A percentile compares a stretch with the other conserved stretches of the same genome.
phyloP scores from a whole-genome alignment of 2,329 filamentous ascomycete species.

The Nectriaceae sp. region DNA sequence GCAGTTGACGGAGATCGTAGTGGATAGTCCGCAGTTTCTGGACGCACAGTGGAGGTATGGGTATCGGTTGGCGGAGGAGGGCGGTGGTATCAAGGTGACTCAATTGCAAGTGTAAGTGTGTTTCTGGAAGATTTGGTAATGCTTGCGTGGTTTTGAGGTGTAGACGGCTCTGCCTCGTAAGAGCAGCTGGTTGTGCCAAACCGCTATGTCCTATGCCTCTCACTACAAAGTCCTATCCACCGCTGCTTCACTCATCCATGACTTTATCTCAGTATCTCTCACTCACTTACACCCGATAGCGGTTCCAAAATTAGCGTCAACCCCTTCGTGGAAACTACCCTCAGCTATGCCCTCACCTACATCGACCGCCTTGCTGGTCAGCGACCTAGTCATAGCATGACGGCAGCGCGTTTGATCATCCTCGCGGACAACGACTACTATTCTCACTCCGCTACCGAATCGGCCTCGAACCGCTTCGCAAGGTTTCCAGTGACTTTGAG shows the following conservation, averaged over 20 bases:
- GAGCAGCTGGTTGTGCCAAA: too few relatives aligned
- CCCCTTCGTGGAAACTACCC: constrained; percentile 88
- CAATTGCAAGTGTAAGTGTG: constrained; percentile 74
- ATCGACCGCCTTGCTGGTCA: constrained; percentile 51
- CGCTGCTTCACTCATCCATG: not conserved
- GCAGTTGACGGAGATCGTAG: constrained; percentile 71
- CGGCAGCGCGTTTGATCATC: constrained; percentile 76
- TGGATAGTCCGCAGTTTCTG: constrained; percentile 88
- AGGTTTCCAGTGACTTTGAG: constrained; percentile 75
- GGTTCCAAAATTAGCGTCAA: constrained; percentile 58
- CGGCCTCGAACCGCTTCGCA: constrained; percentile 60
- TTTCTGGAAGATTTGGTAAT: not conserved
- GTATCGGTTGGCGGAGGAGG: constrained; percentile 67
- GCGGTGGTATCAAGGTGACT: constrained; percentile 79
- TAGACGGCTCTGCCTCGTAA: too few relatives aligned
- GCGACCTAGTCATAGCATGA: constrained; percentile 52
- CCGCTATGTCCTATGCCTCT: not conserved
- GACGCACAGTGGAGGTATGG: constrained; percentile 88
- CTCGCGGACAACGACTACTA: constrained; percentile 97
- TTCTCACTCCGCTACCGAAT: constrained; percentile 55
- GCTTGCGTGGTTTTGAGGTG: not conserved
- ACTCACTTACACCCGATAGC: constrained; percentile 34
- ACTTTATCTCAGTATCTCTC: not conserved
- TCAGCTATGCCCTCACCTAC: constrained; percentile 87
- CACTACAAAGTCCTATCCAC: not conserved